phyloP scores from a whole-genome alignment of 352 stramenopile genomes.

The Pythium vanterpoolii region DNA sequence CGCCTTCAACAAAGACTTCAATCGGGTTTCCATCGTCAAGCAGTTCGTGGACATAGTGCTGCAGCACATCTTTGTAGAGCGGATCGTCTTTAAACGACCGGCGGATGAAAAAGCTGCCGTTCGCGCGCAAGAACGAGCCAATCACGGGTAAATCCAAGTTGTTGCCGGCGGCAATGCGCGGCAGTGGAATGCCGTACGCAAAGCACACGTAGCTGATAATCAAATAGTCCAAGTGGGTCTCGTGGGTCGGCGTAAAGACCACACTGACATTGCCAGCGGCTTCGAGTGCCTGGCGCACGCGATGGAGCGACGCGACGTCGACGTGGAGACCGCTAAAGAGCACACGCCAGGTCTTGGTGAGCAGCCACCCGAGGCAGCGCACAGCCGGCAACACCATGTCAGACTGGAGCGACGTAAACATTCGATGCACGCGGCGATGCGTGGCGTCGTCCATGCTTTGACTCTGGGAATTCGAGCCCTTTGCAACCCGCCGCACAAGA shows the following conservation, averaged over 20 bases:
- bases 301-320: slow-evolving; percentile 59
- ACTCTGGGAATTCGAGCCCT: no score
- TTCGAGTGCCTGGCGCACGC: slow-evolving; percentile 51
- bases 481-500: slow-evolving; percentile 32
- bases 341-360: slow-evolving; percentile 78
- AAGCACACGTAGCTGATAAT: slow-evolving; percentile 91
- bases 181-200: slow-evolving; percentile 81
- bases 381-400: slow-evolving; percentile 77
- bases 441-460: slow-evolving; percentile 16
- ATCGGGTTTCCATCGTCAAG: slow-evolving; percentile 76
- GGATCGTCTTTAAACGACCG: slow-evolving; percentile 68
- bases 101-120: slow-evolving; percentile 90
- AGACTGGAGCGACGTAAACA: slow-evolving; percentile 64
- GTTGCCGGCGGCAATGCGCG: slow-evolving; percentile 83
- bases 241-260: slow-evolving; percentile 86
- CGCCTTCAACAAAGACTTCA: slow-evolving; percentile 89
- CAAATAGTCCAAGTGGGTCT: slow-evolving; percentile 89
- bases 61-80: slow-evolving; percentile 83
- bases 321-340: slow-evolving; percentile 73
- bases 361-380: slow-evolving; percentile 67
- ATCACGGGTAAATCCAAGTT: slow-evolving; percentile 85
- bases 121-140: slow-evolving; percentile 75
- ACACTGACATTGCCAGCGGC: slow-evolving; percentile 52
- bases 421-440: slow-evolving; percentile 36
- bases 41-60: slow-evolving; percentile 83